Percentiles rank a stretch among this genome's conserved stretches.
Evolutionary conservation across 768 basidiomycete species (phyloP).

Genomic region (Tylopilus vinaceipallidus): DNA sequence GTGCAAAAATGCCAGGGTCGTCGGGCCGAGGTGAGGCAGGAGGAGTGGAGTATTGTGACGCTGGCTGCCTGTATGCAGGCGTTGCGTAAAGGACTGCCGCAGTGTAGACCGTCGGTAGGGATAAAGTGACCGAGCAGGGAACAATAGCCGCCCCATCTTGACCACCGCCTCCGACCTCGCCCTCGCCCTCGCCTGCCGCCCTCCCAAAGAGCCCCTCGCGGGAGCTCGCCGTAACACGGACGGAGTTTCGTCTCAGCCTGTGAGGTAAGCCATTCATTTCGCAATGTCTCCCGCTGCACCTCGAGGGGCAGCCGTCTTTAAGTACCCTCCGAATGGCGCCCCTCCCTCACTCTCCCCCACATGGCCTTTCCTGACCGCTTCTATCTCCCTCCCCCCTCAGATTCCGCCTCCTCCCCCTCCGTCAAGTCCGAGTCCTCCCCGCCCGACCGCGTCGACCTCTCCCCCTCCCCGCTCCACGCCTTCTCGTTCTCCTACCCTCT

Average conservation of each 20-base stretch:
- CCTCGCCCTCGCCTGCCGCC: background rate
- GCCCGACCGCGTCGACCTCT: no score
- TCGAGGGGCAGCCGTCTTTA: no score
- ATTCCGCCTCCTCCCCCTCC: slow-evolving; percentile 16
- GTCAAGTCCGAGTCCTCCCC: slow-evolving; percentile 32
- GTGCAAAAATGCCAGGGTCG: background rate
- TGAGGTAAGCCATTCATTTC: slow-evolving; percentile 18
- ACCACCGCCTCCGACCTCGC: background rate
- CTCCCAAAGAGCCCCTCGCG: background rate
- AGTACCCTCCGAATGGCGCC: no score
- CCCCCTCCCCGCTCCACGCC: slow-evolving; percentile 16
- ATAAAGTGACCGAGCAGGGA: background rate
- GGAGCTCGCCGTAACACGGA: background rate
- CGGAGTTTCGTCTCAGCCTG: slow-evolving; percentile 6
- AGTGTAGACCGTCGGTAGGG: no score
- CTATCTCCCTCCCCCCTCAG: background rate
- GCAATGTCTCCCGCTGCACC: slow-evolving; percentile 9
- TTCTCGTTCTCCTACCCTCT: slow-evolving; percentile 27
- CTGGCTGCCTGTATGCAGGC: no score
- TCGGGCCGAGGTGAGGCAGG: background rate
- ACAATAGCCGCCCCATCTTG: background rate
- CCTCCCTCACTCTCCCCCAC: background rate
- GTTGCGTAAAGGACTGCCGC: no score
- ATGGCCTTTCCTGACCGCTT: slow-evolving; percentile 25
- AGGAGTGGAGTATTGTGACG: background rate